phyloP scores from a whole-genome alignment of 768 basidiomycete species.

The Paxillus rubicundulus region DNA sequence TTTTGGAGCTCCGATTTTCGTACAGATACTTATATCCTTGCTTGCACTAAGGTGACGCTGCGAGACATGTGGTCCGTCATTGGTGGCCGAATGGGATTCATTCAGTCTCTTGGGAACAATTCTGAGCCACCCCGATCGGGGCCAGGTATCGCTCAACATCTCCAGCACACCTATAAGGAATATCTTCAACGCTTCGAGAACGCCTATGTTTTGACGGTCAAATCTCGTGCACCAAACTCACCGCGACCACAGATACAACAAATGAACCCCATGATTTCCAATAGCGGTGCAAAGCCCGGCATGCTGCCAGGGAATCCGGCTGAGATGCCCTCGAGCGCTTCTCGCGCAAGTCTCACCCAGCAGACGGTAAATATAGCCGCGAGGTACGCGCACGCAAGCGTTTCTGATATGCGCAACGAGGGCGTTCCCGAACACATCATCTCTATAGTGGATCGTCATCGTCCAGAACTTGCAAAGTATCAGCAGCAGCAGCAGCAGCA shows the following conservation, averaged over 20 bases:
- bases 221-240: slow-evolving; percentile 15
- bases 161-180: slow-evolving; percentile 59
- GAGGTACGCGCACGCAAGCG: slow-evolving; percentile 43
- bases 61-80: slow-evolving; percentile 65
- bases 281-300: slow-evolving; percentile 8
- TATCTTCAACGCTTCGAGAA: slow-evolving; percentile 57
- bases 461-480: slow-evolving; percentile 30
- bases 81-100: slow-evolving; percentile 64
- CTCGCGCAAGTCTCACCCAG: slow-evolving; percentile 17
- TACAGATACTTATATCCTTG: slow-evolving; percentile 6
- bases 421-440: slow-evolving; percentile 52
- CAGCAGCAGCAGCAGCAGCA: slow-evolving; percentile 26
- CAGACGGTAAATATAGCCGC: slow-evolving; percentile 45
- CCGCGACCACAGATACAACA: slow-evolving; percentile 14
- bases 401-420: slow-evolving; percentile 51
- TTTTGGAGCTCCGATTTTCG: background rate
- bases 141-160: slow-evolving; percentile 57
- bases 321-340: slow-evolving; percentile 17
- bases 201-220: slow-evolving; percentile 46
- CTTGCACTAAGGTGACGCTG: slow-evolving; percentile 43
- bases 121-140: slow-evolving; percentile 60
- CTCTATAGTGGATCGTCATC: slow-evolving; percentile 53
- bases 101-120: slow-evolving; percentile 60
- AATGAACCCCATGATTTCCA: slow-evolving; percentile 11
- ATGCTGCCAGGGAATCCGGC: slow-evolving; percentile 15